These are phyloP conservation scores for Plasmodium berghei DNA, from an alignment of 169 alveolate genomes.

Conservation along the genomic window DNA sequence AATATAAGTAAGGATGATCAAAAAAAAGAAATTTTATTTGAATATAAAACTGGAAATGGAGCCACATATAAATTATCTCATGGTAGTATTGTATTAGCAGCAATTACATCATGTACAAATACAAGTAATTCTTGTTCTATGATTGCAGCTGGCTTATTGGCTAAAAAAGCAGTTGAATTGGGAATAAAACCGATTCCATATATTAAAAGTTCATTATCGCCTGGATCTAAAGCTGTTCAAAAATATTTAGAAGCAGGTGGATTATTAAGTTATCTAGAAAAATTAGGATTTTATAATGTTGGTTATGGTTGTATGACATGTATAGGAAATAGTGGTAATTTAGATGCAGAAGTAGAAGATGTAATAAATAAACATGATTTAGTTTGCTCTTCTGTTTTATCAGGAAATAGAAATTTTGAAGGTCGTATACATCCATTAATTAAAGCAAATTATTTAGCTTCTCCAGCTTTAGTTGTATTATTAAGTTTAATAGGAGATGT, in stretches of 20 bases:
- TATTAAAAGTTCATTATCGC: conserved; percentile 95
- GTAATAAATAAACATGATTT: conserved; percentile 91
- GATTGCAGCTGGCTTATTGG: conserved; percentile 97
- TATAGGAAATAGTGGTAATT: conserved; percentile 97
- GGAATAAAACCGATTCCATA: conserved; percentile 94
- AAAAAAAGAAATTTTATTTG: conserved; percentile 68
- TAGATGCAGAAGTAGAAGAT: conserved; percentile 93
- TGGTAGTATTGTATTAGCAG: conserved; percentile 96
- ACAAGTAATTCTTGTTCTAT: conserved; percentile 97
- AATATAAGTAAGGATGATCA: conserved; percentile 75
- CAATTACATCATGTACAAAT: conserved; percentile 98
- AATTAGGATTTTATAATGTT: conserved; percentile 94
- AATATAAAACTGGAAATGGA: conserved; percentile 80
- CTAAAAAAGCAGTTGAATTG: conserved; percentile 94
- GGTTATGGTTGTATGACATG: conserved; percentile 99
- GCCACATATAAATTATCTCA: conserved; percentile 87
- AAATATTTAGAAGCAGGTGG: conserved; percentile 87
- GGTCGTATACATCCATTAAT: conserved; percentile 97
- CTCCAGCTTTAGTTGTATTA: conserved; percentile 98
- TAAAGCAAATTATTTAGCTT: conserved; percentile 96
- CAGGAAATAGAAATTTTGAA: conserved; percentile 97
- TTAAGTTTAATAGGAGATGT: conserved; percentile 96
- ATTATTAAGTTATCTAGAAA: conserved; percentile 90
- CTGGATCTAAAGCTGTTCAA: conserved; percentile 92
- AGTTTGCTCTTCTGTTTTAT: conserved; percentile 95